Conservation (phyloP, 2,329 filamentous ascomycete species). For the Ambrosiella xylebori region DNA sequence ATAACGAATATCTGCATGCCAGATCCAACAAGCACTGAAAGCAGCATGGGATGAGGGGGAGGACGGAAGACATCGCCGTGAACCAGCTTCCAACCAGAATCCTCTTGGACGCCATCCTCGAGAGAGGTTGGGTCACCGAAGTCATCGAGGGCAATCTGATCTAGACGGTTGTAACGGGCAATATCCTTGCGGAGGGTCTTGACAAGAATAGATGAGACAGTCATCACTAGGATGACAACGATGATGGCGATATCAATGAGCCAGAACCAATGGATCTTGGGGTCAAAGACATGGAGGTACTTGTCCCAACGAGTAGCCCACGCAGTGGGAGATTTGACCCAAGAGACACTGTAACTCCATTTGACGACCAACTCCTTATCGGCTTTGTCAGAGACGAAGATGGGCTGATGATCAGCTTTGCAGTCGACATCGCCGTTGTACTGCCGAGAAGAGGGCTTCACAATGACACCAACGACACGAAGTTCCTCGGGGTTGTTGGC, state of each 20-base stretch:
- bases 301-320: conserved; percentile 99
- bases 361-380: conserved; percentile 42
- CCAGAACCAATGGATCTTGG: conserved; percentile 98
- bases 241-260: conserved; percentile 92
- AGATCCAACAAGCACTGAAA: conserved; percentile 80
- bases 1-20: conserved; percentile 95
- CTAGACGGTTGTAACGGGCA: conserved; percentile 85
- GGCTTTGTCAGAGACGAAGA: conserved; percentile 45
- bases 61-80: conserved; percentile 94
- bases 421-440: conserved; percentile 46
- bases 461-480: conserved; percentile 80
- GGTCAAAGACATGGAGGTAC: conserved; percentile 91
- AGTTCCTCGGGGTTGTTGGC: conserved; percentile 45
- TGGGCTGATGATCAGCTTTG: conserved; percentile 33
- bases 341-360: conserved; percentile 87
- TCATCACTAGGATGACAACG: conserved; percentile 76
- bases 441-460: conserved; percentile 61
- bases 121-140: conserved; percentile 60
- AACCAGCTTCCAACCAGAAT: conserved; percentile 96
- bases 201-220: conserved; percentile 81
- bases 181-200: conserved; percentile 88
- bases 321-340: conserved; percentile 65
- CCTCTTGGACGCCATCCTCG: conserved; percentile 87
- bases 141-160: conserved; percentile 80
- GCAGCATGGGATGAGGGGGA: conserved; percentile 63